phyloP scores from a whole-genome alignment of 2,329 filamentous ascomycete genomes.

The Sclerotinia glacialis region DNA sequence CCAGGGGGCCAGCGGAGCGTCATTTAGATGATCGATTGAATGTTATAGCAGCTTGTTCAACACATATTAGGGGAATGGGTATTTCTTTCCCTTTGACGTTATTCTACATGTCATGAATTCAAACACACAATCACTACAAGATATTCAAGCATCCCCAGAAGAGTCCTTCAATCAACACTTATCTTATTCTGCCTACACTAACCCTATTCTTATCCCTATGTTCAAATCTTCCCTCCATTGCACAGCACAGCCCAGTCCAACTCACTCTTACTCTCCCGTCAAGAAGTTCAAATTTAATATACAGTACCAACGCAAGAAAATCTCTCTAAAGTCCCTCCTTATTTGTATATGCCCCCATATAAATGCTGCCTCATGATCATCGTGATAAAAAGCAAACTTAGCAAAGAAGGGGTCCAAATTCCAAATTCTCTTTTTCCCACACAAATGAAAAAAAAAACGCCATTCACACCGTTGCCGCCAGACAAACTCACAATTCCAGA shows the following conservation, averaged over 20 bases:
- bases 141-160: neutral
- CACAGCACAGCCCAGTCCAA: neutral
- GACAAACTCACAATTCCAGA: conserved; percentile 3
- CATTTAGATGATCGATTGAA: neutral
- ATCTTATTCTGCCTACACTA: neutral
- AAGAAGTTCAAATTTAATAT: conserved; percentile 19
- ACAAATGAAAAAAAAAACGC: conserved; percentile 7
- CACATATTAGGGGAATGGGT: too few species aligned
- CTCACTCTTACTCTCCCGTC: neutral
- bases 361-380: conserved; percentile 21
- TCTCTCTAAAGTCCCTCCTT: conserved; percentile 19
- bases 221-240: neutral
- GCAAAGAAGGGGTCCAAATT: neutral
- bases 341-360: conserved; percentile 19
- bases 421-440: conserved; percentile 20
- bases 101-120: too few species aligned
- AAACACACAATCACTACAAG: neutral
- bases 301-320: conserved; percentile 18
- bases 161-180: neutral
- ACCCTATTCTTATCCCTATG: neutral
- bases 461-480: neutral
- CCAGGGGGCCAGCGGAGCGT: neutral
- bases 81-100: too few species aligned
- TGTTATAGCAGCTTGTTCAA: neutral
- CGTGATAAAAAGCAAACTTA: conserved; percentile 20